Percentiles rank a stretch among this genome's conserved stretches.
Evolutionary conservation across 2,329 filamentous ascomycete genomes (phyloP).

Genomic region (Venturia effusa): DNA sequence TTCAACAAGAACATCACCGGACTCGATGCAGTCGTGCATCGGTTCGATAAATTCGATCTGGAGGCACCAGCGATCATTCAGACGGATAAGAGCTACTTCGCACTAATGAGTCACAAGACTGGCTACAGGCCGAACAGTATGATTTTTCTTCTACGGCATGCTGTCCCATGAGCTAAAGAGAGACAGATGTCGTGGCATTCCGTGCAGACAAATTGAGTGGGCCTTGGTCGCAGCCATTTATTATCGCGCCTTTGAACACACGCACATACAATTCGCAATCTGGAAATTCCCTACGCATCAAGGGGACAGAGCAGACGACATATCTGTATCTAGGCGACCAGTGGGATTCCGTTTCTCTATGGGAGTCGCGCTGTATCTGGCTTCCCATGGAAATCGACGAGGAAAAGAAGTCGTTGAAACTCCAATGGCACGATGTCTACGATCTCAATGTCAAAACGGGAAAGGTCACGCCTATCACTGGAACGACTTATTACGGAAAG

Average conservation of each 20-base stretch:
- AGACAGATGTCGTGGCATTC: slow-evolving; percentile 42
- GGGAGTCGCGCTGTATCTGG: slow-evolving; percentile 49
- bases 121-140: slow-evolving; percentile 49
- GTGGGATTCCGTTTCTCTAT: slow-evolving; percentile 46
- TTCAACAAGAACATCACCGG: slow-evolving; percentile 43
- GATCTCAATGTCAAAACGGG: slow-evolving; percentile 44
- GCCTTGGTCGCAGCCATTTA: slow-evolving; percentile 45
- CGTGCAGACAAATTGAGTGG: slow-evolving; percentile 40
- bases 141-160: slow-evolving; percentile 6
- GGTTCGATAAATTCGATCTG: slow-evolving; percentile 49
- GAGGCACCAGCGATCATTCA: slow-evolving; percentile 51
- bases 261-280: slow-evolving; percentile 44
- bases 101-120: slow-evolving; percentile 53
- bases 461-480: slow-evolving; percentile 35
- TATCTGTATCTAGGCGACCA: slow-evolving; percentile 42
- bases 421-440: slow-evolving; percentile 47
- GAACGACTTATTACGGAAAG: slow-evolving; percentile 36
- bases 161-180: background rate
- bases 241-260: slow-evolving; percentile 40
- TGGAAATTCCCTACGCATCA: slow-evolving; percentile 38
- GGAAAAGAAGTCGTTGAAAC: slow-evolving; percentile 36
- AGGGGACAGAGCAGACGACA: slow-evolving; percentile 38
- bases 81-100: slow-evolving; percentile 49
- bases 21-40: slow-evolving; percentile 41
- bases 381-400: slow-evolving; percentile 44